These are phyloP conservation scores for Danielozyma ontarioensis DNA, from an alignment of 805 yeast genomes.

Conservation along the genomic window DNA sequence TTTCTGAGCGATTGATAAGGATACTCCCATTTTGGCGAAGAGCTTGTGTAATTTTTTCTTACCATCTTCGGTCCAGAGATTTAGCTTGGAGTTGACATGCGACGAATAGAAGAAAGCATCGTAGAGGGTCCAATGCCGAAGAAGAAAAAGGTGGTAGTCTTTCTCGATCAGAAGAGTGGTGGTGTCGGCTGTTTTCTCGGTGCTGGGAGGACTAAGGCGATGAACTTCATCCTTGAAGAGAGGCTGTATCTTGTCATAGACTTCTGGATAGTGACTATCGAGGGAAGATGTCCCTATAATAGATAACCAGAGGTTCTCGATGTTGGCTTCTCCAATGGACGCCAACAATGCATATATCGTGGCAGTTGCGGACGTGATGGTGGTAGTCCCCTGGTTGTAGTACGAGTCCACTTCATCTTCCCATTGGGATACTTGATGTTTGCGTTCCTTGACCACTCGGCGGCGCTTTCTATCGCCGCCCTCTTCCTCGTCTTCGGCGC, in stretches of 20 bases:
- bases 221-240: conserved; percentile 76
- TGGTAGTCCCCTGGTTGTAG: conserved; percentile 78
- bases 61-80: conserved; percentile 90
- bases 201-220: conserved; percentile 46
- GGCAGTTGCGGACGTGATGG: conserved; percentile 69
- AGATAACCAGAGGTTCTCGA: conserved; percentile 74
- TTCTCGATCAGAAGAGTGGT: conserved; percentile 60
- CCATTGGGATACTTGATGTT: conserved; percentile 35
- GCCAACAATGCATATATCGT: conserved; percentile 78
- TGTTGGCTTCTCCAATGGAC: conserved; percentile 73
- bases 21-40: conserved; percentile 95
- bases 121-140: conserved; percentile 91
- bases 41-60: conserved; percentile 78
- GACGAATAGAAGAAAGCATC: conserved; percentile 89
- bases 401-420: conserved; percentile 65
- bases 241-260: conserved; percentile 69
- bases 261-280: conserved; percentile 65
- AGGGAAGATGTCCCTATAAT: conserved; percentile 84
- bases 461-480: conserved; percentile 24
- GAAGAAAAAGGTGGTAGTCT: conserved; percentile 79
- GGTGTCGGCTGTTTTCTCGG: conserved; percentile 33
- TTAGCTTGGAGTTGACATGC: conserved; percentile 81
- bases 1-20: conserved; percentile 83
- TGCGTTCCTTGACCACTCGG: conserved; percentile 16
- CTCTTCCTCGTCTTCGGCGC: conserved; percentile 26